Evolutionary conservation across 1,284 basidiomycete species (phyloP), one percentile per base, ranked within the genome.

Genomic region (Flammula alnicola): DNA sequence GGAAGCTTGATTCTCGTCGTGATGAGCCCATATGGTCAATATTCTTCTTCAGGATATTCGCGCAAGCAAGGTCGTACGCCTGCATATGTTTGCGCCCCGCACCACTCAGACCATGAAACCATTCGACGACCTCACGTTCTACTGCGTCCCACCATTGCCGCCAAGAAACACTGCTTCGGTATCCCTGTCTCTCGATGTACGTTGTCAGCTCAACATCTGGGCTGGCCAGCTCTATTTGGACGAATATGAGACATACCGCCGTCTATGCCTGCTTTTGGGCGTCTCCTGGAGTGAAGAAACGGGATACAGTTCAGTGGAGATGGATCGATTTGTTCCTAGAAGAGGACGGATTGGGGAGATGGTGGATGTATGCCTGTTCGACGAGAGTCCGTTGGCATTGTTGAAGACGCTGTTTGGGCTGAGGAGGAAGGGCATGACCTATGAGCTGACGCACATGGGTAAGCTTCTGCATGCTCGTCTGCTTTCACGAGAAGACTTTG

Each of bases 21-120:
- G 12, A 42, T 79, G 41, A 81, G 80, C 51, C 76, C 79, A 0
- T 69, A 59, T 43, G 49, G 75, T 59, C 32, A 68, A 80, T 38
- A 45, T 51, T 32, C 62, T 81, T 20, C 59, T 81, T 2, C 68
- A 69, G 0, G 19, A 49, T 1, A 75, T 80, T 41, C 68, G 65
- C 33, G 43, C 44, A 16, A 69, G 66, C 56, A 48, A 49, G 5
- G 33, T 40, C 1, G 71, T 77, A 3, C 62, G 60, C 42, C 63
- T 81, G 4, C 77, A 81, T 49, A 26, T 73, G 1, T 81, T 78
- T 52, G 57, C 74, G 0, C 71, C 78, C 1, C 64, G 74, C 1
- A 60, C 68, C n/a, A 63, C 60, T 10, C 58, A 66, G 32, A 58
- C 54, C 2, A 75, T 72, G 68, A 57, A 56, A 8, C 57, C 73